These are phyloP conservation scores for Linum usitatissimum DNA, from an alignment of 345 rosid species.

Conservation along the genomic window DNA sequence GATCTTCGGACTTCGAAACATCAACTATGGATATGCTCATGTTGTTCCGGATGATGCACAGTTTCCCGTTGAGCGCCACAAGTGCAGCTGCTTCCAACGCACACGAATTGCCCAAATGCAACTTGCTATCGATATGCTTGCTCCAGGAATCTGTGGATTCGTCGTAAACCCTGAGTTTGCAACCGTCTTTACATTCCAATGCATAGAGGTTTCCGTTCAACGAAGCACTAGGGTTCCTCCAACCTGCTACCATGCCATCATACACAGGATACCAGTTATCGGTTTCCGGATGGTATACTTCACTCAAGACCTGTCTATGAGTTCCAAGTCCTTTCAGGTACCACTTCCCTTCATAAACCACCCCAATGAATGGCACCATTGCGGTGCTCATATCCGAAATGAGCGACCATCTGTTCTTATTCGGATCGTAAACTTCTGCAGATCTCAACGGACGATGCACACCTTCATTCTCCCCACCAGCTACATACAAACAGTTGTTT, in stretches of 20 bases:
- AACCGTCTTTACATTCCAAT: constrained; percentile 67
- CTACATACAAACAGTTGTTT: constrained; percentile 66
- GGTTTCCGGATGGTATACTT: constrained; percentile 45
- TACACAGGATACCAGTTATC: constrained; percentile 55
- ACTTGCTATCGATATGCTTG: constrained; percentile 54
- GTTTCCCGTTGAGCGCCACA: constrained; percentile 57
- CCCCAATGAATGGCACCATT: constrained; percentile 71
- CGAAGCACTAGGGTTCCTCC: constrained; percentile 63
- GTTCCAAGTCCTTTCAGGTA: constrained; percentile 61
- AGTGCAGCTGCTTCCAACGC: constrained; percentile 67
- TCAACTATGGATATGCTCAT: constrained; percentile 66
- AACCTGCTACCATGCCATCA: constrained; percentile 67
- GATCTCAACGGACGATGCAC: constrained; percentile 55
- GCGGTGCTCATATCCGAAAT: constrained; percentile 67
- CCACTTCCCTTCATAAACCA: constrained; percentile 61
- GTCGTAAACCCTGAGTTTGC: constrained; percentile 59
- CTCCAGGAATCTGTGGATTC: constrained; percentile 58
- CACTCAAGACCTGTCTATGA: constrained; percentile 58
- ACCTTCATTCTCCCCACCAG: constrained; percentile 70
- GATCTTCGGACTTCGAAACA: constrained; percentile 34
- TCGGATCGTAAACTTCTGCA: constrained; percentile 69
- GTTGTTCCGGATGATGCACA: constrained; percentile 54
- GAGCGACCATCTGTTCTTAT: constrained; percentile 65
- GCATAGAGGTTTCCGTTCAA: constrained; percentile 55
- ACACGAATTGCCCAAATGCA: constrained; percentile 54